Percentiles rank a stretch among this genome's conserved stretches.
These are phyloP conservation scores for Penicillium sp. DNA, from an alignment of 2,329 filamentous ascomycete species.

Conservation along the genomic window DNA sequence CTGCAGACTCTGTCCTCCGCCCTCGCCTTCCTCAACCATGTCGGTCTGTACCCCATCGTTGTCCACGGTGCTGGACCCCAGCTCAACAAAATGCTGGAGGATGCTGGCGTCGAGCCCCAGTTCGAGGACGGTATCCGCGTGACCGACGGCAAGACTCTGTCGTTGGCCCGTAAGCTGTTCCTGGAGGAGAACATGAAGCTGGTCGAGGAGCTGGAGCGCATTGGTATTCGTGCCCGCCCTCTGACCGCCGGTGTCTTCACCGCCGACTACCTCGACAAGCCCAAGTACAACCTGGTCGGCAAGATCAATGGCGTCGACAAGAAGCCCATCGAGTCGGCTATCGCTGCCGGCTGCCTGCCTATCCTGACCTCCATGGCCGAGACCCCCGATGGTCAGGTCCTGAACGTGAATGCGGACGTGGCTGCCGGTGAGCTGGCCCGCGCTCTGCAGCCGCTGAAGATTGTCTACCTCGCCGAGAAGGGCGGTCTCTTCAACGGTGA, in stretches of 20 bases:
- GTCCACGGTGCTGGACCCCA: conserved; percentile 95
- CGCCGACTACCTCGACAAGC: conserved; percentile 93
- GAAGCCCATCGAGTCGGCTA: conserved; percentile 85
- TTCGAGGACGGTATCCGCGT: conserved; percentile 97
- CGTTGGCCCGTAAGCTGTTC: conserved; percentile 88
- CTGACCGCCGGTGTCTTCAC: conserved; percentile 88
- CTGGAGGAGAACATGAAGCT: conserved; percentile 94
- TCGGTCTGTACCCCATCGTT: conserved; percentile 91
- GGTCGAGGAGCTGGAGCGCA: conserved; percentile 83
- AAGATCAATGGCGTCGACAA: conserved; percentile 95
- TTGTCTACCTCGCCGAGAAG: conserved; percentile 98
- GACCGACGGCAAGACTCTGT: conserved; percentile 92
- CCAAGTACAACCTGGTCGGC: conserved; percentile 93
- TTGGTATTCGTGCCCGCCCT: conserved; percentile 86
- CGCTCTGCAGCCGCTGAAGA: conserved; percentile 89
- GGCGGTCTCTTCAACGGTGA: conserved; percentile 93
- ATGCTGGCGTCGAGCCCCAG: conserved; percentile 89
- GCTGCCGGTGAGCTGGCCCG: conserved; percentile 91
- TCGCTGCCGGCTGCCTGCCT: conserved; percentile 87
- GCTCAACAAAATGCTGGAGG: conserved; percentile 87
- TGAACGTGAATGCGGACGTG: conserved; percentile 98
- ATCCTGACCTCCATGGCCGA: conserved; percentile 97
- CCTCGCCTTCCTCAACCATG: conserved; percentile 89
- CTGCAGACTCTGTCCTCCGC: conserved; percentile 88
- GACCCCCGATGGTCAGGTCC: conserved; percentile 83